phyloP scores from a whole-genome alignment of 331 rosid genomes.

The Stylosanthes scabra region DNA sequence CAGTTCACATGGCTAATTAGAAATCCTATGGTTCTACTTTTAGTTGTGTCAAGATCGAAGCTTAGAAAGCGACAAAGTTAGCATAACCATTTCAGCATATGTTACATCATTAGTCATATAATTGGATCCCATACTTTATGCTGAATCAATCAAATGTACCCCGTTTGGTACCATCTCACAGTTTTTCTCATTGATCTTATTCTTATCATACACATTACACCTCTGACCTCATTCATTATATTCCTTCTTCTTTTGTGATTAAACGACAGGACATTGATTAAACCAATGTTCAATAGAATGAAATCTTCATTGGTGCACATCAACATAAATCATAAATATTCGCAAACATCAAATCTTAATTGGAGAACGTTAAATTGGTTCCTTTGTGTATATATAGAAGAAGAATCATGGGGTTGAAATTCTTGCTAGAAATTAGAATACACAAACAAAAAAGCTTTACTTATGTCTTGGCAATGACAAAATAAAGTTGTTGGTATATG shows the following conservation, averaged over 20 bases:
- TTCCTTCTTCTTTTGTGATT: constrained; percentile 21
- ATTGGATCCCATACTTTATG: not conserved
- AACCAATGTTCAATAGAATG: constrained; percentile 26
- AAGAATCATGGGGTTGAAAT: not conserved
- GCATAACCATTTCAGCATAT: not conserved
- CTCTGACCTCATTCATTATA: constrained; percentile 9
- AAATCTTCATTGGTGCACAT: too few relatives aligned
- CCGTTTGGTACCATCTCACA: not conserved
- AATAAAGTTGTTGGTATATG: constrained; percentile 51
- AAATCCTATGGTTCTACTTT: not conserved
- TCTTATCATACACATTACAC: not conserved
- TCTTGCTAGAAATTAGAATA: constrained; percentile 16
- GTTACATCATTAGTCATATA: constrained; percentile 16
- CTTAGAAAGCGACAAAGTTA: constrained; percentile 9
- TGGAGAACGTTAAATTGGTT: constrained; percentile 2
- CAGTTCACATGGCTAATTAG: not conserved
- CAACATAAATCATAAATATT: constrained; percentile 19
- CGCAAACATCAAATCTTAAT: constrained; percentile 2
- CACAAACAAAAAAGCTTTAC: constrained; percentile 32
- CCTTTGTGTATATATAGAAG: not conserved
- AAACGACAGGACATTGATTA: too few relatives aligned
- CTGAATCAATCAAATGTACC: constrained; percentile 3
- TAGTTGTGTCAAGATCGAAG: not conserved
- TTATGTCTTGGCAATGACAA: constrained; percentile 2
- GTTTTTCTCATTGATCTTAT: constrained; percentile 1